A percentile compares a stretch with the other conserved stretches of the same genome.
phyloP scores from a whole-genome alignment of 192 early-diverging fungal genomes.

The Coemansia sp. region DNA sequence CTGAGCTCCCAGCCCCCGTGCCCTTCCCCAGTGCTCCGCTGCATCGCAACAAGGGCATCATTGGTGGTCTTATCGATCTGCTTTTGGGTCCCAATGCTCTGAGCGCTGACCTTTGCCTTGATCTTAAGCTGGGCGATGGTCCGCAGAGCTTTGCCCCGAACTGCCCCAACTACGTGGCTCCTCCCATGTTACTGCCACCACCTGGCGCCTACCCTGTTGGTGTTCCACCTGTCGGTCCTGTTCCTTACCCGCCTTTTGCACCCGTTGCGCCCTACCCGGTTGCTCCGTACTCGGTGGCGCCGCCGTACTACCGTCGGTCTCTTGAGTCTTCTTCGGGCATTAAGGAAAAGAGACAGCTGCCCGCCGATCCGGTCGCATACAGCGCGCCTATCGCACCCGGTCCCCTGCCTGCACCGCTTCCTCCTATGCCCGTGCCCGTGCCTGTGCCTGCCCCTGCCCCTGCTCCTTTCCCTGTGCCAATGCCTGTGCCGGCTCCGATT shows the following conservation, averaged over 20 bases:
- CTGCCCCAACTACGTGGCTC: conserved; percentile 39
- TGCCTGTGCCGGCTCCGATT: not conserved
- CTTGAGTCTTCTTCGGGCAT: not conserved
- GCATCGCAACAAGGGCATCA: conserved; percentile 39
- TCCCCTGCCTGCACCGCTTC: conserved; percentile 5
- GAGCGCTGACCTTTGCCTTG: conserved; percentile 36
- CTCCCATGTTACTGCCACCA: conserved; percentile 34
- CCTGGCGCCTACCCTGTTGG: conserved; percentile 22
- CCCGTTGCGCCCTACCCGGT: not conserved
- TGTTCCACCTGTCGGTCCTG: conserved; percentile 9
- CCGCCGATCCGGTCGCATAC: conserved; percentile 8
- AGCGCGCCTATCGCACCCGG: not conserved
- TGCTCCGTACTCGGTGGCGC: conserved; percentile 3
- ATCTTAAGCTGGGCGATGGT: conserved; percentile 46
- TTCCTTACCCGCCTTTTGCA: conserved; percentile 2
- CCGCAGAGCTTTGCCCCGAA: conserved; percentile 42
- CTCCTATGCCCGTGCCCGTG: conserved; percentile 6
- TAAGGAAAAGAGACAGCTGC: conserved; percentile 14
- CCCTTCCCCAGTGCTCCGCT: conserved; percentile 27
- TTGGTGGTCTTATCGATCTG: conserved; percentile 37
- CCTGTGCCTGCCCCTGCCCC: conserved; percentile 1
- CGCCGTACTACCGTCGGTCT: conserved; percentile 15
- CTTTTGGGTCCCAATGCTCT: conserved; percentile 45
- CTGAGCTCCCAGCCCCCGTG: conserved; percentile 20
- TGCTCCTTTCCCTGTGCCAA: not conserved